Percentiles rank a stretch among this genome's conserved stretches.
These are phyloP conservation scores for Heritiera fomes DNA, from an alignment of 345 rosid genomes.

Conservation along the genomic window DNA sequence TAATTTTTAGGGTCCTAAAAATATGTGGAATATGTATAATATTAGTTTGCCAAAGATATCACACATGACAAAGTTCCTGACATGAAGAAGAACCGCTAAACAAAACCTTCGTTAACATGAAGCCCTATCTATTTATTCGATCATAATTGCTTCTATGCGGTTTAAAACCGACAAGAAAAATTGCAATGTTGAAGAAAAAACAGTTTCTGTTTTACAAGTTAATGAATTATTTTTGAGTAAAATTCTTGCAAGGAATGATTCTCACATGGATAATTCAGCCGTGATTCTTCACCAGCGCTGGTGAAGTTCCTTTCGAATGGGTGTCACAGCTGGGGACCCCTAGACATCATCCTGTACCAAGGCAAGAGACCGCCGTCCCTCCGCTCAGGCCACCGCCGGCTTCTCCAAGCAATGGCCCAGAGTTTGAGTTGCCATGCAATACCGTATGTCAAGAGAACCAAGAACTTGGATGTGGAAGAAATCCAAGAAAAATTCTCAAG, in stretches of 20 bases:
- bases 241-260: slow-evolving; percentile 1
- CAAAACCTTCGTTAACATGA: no score
- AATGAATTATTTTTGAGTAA: neutral
- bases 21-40: no score
- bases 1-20: no score
- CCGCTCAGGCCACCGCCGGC: neutral
- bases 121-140: no score
- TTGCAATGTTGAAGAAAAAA: neutral
- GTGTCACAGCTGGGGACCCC: slow-evolving; percentile 3
- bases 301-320: slow-evolving; percentile 3
- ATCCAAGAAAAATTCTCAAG: neutral
- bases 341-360: neutral
- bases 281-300: neutral
- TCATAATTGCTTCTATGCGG: neutral
- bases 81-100: no score
- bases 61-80: no score
- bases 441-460: neutral
- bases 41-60: no score
- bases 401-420: neutral
- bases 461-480: slow-evolving; percentile 4
- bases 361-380: neutral
- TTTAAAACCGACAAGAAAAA: neutral
- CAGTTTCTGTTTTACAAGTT: slow-evolving; percentile 1
- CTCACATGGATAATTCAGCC: neutral
- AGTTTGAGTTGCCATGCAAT: neutral